Percentiles rank a stretch among this genome's conserved stretches.
phyloP scores from a whole-genome alignment of 2,329 filamentous ascomycete species.

The Fusarium sp. region DNA sequence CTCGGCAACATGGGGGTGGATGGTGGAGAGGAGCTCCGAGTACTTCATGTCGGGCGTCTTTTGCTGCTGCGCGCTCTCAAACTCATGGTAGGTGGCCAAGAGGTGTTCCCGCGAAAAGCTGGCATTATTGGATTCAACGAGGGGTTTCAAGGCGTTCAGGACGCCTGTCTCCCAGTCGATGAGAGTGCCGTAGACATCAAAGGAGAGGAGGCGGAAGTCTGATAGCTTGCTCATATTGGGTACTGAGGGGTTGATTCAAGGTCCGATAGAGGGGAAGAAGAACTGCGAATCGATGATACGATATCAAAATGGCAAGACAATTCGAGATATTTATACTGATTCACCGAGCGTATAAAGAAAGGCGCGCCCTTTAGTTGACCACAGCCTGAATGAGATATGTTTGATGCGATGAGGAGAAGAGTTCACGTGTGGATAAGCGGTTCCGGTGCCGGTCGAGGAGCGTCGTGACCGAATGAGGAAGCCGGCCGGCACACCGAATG shows the following conservation, averaged over 20 bases:
- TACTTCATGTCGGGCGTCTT: conserved; percentile 73
- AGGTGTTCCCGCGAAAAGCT: conserved; percentile 56
- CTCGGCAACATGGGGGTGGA: conserved; percentile 64
- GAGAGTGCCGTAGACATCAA: conserved; percentile 87
- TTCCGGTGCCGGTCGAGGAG: conserved; percentile 23
- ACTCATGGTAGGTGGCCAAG: conserved; percentile 60
- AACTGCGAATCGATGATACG: neutral
- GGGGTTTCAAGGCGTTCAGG: conserved; percentile 66
- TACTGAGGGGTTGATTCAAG: conserved; percentile 1
- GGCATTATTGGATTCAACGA: conserved; percentile 56
- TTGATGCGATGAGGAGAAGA: conserved; percentile 21
- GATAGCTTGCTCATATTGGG: conserved; percentile 40
- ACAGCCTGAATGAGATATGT: neutral
- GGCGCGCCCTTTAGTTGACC: conserved; percentile 34
- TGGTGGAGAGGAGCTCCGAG: conserved; percentile 68
- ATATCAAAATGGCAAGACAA: neutral
- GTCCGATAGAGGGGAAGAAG: neutral
- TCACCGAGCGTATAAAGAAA: conserved; percentile 15
- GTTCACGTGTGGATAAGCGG: conserved; percentile 8
- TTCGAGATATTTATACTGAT: neutral
- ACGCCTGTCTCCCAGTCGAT: conserved; percentile 85
- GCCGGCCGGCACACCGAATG: conserved; percentile 33
- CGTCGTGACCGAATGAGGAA: conserved; percentile 17
- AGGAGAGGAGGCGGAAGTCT: conserved; percentile 68
- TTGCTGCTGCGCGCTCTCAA: conserved; percentile 67